Evolutionary conservation across 495 filamentous ascomycete species (phyloP).

Genomic region (Talaromyces proteolyticus): DNA sequence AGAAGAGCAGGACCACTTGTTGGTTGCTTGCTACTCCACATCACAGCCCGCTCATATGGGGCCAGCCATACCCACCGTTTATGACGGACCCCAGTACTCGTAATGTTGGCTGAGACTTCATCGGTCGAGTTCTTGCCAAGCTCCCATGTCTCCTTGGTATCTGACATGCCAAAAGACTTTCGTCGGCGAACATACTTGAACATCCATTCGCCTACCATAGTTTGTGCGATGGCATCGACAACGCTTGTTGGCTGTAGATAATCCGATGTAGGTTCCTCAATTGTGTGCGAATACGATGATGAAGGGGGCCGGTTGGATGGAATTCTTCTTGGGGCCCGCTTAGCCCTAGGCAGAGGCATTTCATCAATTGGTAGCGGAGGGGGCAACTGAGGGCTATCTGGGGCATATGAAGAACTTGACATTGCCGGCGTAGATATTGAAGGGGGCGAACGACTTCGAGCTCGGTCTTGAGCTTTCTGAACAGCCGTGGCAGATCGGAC

Average conservation of each 20-base stretch:
- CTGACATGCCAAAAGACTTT: slow-evolving; percentile 83
- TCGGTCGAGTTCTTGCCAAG: slow-evolving; percentile 27
- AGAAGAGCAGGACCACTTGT: slow-evolving; percentile 79
- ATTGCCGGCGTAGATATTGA: slow-evolving; percentile 43
- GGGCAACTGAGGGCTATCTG: slow-evolving; percentile 67
- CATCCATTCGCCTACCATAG: slow-evolving; percentile 99
- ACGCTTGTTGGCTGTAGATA: slow-evolving; percentile 68
- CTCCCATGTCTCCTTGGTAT: slow-evolving; percentile 58
- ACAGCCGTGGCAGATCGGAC: slow-evolving; percentile 75
- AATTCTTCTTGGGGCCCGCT: slow-evolving; percentile 12
- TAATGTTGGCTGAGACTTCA: slow-evolving; percentile 49
- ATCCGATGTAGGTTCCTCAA: slow-evolving; percentile 51
- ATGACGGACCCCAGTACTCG: slow-evolving; percentile 62
- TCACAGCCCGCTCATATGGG: slow-evolving; percentile 89
- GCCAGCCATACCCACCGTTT: slow-evolving; percentile 99
- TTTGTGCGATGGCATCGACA: slow-evolving; percentile 96
- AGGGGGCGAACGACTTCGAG: slow-evolving; percentile 51
- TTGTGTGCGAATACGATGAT: slow-evolving; percentile 26
- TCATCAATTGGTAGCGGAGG: slow-evolving; percentile 70
- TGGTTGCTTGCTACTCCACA: slow-evolving; percentile 98
- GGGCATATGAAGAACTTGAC: slow-evolving; percentile 56
- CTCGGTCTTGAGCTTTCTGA: slow-evolving; percentile 39
- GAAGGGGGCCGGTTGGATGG: slow-evolving; percentile 14
- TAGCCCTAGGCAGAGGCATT: slow-evolving; percentile 45
- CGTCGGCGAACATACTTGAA: slow-evolving; percentile 94